Evolutionary conservation across 1,284 basidiomycete species (phyloP), one percentile per base, ranked within the genome.

Genomic region (Microbotryum violaceum): DNA sequence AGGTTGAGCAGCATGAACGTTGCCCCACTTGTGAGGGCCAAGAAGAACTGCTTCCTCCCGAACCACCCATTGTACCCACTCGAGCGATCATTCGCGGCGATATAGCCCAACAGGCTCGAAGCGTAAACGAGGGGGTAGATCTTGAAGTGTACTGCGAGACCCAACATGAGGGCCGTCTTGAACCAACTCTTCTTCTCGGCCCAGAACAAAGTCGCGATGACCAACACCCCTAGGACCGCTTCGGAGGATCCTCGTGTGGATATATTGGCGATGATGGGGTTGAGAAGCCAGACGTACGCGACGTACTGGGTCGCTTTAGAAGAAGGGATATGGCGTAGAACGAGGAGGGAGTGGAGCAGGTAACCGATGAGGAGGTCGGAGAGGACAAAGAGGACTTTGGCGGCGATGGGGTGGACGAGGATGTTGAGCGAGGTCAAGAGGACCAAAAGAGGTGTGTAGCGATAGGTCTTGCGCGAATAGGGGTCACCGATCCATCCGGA

Each of bases 161-260:
- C 93, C 29, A 92, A 79, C 52, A 86, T 71, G 0, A 87, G 70
- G 0, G 89, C 91, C 0, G 89, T 82, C 1, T 74, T 27, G 51
- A 60, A 62, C 62, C 65, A 71, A 55, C 45, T 76, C 75, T 6
- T 76, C 75, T 33, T 77, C 16, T 80, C 65, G 84, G 76, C 16
- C 81, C 81, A 52, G 76, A 79, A 73, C n/a, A 96, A 76, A 0
- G 87, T 85, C 37, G 82, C 76, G 31, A 97, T 81, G 47, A 97
- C 87, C 60, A 93, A 79, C 2, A 89, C 79, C 21, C 87, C 86
- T 4, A 97, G 83, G 2, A 96, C 78, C 0, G 90, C 85, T 77
- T 99, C 96, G 20, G 93, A 91, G 3, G 91, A 96, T 2, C 94
- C 96, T 10, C 94, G 84, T 0, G 94, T 98, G 0, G 92, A 93